Evolutionary conservation across 805 yeast genomes (phyloP), one percentile per base, ranked within the genome.

Genomic region (Lipomyces anomalus): DNA sequence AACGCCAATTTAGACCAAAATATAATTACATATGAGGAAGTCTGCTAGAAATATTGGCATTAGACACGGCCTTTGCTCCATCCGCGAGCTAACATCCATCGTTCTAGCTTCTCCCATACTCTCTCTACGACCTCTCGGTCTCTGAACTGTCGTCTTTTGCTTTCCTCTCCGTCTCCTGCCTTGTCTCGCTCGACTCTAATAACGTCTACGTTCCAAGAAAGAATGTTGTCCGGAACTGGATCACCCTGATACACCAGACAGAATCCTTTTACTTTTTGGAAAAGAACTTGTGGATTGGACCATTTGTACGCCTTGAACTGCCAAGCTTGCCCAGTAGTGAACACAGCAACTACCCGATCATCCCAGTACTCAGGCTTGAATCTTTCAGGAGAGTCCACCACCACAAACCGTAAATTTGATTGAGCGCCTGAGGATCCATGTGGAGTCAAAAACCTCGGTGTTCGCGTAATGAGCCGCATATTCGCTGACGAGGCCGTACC

Each of bases 281-380:
- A 92, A 53, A 92, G 71, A 36, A 71, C 71, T 48, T 82, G 79
- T 2, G 98, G 96, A 44, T 81, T 78, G 33, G 79, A 73, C 79
- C 88, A 83, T 61, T 82, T 84, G 66, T 90, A 92, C 58, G 80
- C 78, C 60, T 84, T 78, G 67, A 92, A 86, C 67, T 92, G 99
- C 99, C 99, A 92, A 44, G 81, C 73, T 68, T 92, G 98, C 9
- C 99, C 99, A 7, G 97, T 90, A 16, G 96, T 90, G 68, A 92
- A 82, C 32, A 92, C 84, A 0, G 95, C 97, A 40, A 90, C 85
- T 1, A 92, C 97, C 48, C 98, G 76, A 61, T 87, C 95, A 61
- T 87, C 95, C 99, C 99, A 92, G 67, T 92, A 87, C 63, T 92
- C 97, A 3, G 95, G 95, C 62, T 89, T 90, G 67, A 84, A 84